phyloP scores from a whole-genome alignment of 768 basidiomycete genomes.

The Phaeotremella skinneri region DNA sequence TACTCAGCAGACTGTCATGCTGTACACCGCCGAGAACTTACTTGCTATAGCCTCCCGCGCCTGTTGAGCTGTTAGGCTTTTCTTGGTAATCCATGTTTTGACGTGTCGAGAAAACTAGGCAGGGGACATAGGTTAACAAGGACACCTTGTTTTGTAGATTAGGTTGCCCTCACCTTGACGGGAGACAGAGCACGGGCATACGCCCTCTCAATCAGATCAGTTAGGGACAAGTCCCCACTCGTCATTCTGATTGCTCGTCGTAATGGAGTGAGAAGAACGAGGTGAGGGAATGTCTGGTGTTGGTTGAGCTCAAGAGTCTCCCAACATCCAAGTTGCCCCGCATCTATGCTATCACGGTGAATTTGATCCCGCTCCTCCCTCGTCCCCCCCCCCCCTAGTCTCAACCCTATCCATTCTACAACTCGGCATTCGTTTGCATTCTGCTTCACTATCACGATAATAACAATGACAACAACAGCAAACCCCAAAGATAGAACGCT shows the following conservation, averaged over 20 bases:
- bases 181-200: slow-evolving; percentile 27
- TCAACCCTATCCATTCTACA: not conserved
- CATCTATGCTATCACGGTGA: not conserved
- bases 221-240: slow-evolving; percentile 9
- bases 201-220: slow-evolving; percentile 17
- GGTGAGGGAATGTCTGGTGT: no score
- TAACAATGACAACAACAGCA: slow-evolving; percentile 21
- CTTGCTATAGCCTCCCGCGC: slow-evolving; percentile 15
- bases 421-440: slow-evolving; percentile 12
- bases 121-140: not conserved
- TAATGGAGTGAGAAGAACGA: no score
- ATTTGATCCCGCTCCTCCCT: not conserved
- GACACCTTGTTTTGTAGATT: not conserved
- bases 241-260: no score
- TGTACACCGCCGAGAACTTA: slow-evolving; percentile 4
- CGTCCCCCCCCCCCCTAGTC: not conserved
- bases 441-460: slow-evolving; percentile 1
- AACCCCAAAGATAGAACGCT: slow-evolving; percentile 65
- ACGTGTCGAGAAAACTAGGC: slow-evolving; percentile 19
- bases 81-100: slow-evolving; percentile 5
- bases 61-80: not conserved
- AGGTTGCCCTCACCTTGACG: slow-evolving; percentile 19
- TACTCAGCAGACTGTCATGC: not conserved
- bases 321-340: slow-evolving; percentile 6
- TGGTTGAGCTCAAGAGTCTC: no score